Percentiles rank a stretch among this genome's conserved stretches.
These are phyloP conservation scores for Phialophora expanda DNA, from an alignment of 2,329 filamentous ascomycete genomes.

Conservation along the genomic window DNA sequence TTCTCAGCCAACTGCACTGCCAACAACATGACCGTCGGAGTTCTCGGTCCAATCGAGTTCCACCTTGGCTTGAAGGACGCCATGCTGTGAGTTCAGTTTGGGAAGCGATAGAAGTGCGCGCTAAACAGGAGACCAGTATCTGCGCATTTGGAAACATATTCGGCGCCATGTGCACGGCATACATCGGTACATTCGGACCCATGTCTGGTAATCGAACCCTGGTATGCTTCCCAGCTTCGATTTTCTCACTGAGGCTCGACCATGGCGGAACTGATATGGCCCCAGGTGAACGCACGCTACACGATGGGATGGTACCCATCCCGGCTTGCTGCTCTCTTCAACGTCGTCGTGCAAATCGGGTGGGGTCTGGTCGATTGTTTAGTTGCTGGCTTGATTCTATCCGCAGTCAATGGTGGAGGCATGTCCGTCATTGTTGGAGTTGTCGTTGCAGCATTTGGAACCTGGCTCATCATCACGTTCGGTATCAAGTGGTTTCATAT, in stretches of 20 bases:
- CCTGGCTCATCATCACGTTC: conserved; percentile 47
- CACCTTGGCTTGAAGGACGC: conserved; percentile 14
- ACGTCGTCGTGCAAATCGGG: conserved; percentile 66
- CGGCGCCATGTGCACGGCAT: conserved; percentile 62
- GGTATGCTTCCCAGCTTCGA: conserved; percentile 44
- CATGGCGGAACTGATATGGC: background rate
- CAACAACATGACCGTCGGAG: conserved; percentile 68
- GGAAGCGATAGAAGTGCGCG: background rate
- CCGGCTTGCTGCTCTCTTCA: conserved; percentile 66
- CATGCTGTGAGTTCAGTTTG: conserved; percentile 4
- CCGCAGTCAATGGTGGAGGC: conserved; percentile 47
- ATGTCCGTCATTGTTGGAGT: conserved; percentile 50
- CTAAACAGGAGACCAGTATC: conserved; percentile 7
- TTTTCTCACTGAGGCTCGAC: background rate
- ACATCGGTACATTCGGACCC: conserved; percentile 67
- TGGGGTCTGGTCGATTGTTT: conserved; percentile 50
- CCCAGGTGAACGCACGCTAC: conserved; percentile 50
- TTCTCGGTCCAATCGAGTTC: conserved; percentile 54
- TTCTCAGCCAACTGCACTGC: conserved; percentile 67
- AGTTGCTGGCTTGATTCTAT: conserved; percentile 53
- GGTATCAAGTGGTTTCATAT: conserved; percentile 51
- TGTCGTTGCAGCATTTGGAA: conserved; percentile 45
- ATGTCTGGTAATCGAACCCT: conserved; percentile 66
- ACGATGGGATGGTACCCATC: conserved; percentile 71
- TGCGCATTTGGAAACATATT: conserved; percentile 61